Base-by-base conservation (phyloP, 2,329 filamentous ascomycete genomes). In the Colletotrichum musicola region DNA sequence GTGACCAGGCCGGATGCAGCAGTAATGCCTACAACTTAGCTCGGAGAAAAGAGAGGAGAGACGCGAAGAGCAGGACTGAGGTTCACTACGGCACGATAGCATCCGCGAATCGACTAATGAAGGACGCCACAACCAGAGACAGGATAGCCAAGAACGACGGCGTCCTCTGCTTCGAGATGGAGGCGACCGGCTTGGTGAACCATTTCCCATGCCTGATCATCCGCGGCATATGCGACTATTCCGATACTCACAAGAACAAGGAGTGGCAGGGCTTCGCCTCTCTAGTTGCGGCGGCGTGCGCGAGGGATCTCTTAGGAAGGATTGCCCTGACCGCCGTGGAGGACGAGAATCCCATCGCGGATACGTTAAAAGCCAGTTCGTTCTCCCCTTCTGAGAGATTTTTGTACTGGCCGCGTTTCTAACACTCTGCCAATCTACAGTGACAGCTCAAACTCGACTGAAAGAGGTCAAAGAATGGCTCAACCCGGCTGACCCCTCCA, bases 161-260 rank as follows among this genome's bases (percentile, higher is more conserved):
- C 0, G 58, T 74, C 0, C 57, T 75, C 0, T 78, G 77, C 2
- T 72, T 78, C 9, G 75, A 80, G 22, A 79, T 75, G 76, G 76
- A 78, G n/a, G 74, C 74, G 1, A 76, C 77, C 0, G 77, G 78
- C 0, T 10, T 77, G 0, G 72, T 74, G 71, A 71, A 73, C 16
- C 54, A 73, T 0, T 73, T 80, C 1, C 76, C 77, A 0, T 82
- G 77, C 38, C 62, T 83, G 0, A 73, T 79, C 0, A 78, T 83
- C n/a, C 75, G 79, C 18, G 81, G 80, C 0, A 80, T 83, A 0
- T 83, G 77, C 22, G 78, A 82, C 54, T 83, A 82, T 54, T 74
- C 78, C 4, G 81, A 83, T 63, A 77, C 74, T 0, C 79, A 82
- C 61, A 82, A 82, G 59, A 76, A 76, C 25, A 76, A 82, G 10